phyloP scores from a whole-genome alignment of 192 early-diverging fungal species.

The Glomus cerebriforme region DNA sequence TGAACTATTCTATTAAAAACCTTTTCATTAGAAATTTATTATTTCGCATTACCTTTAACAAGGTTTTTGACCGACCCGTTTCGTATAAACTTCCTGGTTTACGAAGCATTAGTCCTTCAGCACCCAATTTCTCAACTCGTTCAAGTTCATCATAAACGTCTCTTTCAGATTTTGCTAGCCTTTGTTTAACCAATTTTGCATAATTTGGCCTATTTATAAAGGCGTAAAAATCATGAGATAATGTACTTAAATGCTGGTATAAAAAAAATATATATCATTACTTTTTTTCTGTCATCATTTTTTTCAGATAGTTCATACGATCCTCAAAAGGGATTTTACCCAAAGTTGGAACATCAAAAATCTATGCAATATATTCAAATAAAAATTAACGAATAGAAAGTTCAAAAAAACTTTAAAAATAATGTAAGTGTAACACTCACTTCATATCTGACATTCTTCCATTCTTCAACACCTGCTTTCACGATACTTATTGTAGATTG shows the following conservation, averaged over 20 bases:
- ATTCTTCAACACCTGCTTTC: conserved; percentile 47
- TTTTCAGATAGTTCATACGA: neutral
- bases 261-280: neutral
- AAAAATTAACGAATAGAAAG: neutral
- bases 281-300: neutral
- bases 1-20: conserved; percentile 34
- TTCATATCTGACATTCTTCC: conserved; percentile 57
- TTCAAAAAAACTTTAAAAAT: neutral
- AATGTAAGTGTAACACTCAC: too few relatives aligned
- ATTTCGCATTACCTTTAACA: neutral
- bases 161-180: conserved; percentile 39
- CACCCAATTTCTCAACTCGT: conserved; percentile 58
- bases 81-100: conserved; percentile 20
- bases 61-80: neutral
- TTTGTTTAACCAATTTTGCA: conserved; percentile 52
- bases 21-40: too few relatives aligned
- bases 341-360: conserved; percentile 61
- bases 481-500: conserved; percentile 66
- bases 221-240: neutral
- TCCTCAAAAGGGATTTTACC: neutral
- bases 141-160: conserved; percentile 55
- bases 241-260: neutral
- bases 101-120: conserved; percentile 73
- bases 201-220: conserved; percentile 33
- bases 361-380: neutral